Conservation (phyloP, 306 rosid species). For the Cucurbita argyrosperma region DNA sequence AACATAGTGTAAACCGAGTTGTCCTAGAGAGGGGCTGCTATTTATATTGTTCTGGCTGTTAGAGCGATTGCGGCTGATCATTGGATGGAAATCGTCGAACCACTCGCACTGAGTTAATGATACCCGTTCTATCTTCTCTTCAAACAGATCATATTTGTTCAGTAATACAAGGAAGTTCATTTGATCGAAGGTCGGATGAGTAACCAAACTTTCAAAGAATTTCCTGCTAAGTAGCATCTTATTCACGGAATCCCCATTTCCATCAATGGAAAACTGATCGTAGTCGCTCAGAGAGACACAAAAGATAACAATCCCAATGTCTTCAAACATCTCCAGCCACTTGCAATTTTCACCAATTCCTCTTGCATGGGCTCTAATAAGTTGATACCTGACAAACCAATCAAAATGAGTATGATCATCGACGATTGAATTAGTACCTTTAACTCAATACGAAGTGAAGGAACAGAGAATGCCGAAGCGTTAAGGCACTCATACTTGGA, state of each 20-base stretch:
- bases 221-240: conserved; percentile 66
- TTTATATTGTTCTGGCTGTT: conserved; percentile 35
- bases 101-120: conserved; percentile 65
- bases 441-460: neutral
- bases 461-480: neutral
- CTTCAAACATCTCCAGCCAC: conserved; percentile 99
- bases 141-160: conserved; percentile 70
- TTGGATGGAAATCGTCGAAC: conserved; percentile 74
- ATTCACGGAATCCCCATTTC: conserved; percentile 48
- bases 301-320: conserved; percentile 75
- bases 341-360: conserved; percentile 88
- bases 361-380: conserved; percentile 33
- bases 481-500: neutral
- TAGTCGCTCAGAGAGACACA: conserved; percentile 84
- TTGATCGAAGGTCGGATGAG: conserved; percentile 79
- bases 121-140: conserved; percentile 58
- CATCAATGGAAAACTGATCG: conserved; percentile 56
- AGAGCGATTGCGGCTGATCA: conserved; percentile 40
- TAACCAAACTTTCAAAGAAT: conserved; percentile 67
- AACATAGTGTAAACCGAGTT: conserved; percentile 55
- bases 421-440: neutral
- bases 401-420: neutral
- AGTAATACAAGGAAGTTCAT: conserved; percentile 79
- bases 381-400: conserved; percentile 37
- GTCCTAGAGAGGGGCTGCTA: conserved; percentile 51